Percentiles rank a stretch among this genome's conserved stretches.
Evolutionary conservation across 805 yeast genomes (phyloP).

Genomic region (Metschnikowia baotianmanensis): DNA sequence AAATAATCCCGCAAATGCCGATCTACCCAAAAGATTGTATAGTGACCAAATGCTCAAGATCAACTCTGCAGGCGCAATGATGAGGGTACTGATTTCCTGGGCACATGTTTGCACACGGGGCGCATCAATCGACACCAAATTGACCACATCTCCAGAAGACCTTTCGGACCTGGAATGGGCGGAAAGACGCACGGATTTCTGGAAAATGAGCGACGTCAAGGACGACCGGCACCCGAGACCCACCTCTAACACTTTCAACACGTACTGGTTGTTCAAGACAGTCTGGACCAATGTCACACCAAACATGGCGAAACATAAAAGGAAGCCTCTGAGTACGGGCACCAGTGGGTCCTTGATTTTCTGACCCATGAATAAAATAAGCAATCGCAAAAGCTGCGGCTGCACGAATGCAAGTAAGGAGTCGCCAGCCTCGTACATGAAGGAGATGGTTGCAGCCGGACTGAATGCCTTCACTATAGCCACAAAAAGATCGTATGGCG

Average conservation of each 20-base stretch:
- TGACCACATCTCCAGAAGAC: conserved; percentile 26
- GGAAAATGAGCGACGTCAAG: conserved; percentile 23
- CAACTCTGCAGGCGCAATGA: conserved; percentile 19
- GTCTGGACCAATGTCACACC: conserved; percentile 59
- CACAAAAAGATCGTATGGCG: conserved; percentile 13
- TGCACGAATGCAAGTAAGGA: conserved; percentile 54
- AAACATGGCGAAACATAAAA: conserved; percentile 46
- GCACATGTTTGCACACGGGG: conserved; percentile 22
- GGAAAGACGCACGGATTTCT: conserved; percentile 22
- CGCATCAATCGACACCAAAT: conserved; percentile 25
- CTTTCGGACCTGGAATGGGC: conserved; percentile 17
- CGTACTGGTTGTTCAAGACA: conserved; percentile 64
- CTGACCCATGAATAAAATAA: conserved; percentile 63
- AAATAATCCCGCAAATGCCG: conserved; percentile 22
- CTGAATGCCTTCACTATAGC: conserved; percentile 30
- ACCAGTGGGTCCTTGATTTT: conserved; percentile 10
- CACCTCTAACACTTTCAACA: conserved; percentile 51
- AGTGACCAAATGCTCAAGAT: conserved; percentile 22
- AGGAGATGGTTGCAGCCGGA: conserved; percentile 20
- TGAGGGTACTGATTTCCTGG: conserved; percentile 18
- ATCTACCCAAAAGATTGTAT: conserved; percentile 23
- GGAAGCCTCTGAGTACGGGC: conserved; percentile 19
- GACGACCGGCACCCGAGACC: conserved; percentile 43
- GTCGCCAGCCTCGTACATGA: conserved; percentile 24
- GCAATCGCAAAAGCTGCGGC: conserved; percentile 72